Evolutionary conservation across 352 stramenopile species (phyloP), one percentile per base, ranked within the genome.

Genomic region (Phytophthora quininea): DNA sequence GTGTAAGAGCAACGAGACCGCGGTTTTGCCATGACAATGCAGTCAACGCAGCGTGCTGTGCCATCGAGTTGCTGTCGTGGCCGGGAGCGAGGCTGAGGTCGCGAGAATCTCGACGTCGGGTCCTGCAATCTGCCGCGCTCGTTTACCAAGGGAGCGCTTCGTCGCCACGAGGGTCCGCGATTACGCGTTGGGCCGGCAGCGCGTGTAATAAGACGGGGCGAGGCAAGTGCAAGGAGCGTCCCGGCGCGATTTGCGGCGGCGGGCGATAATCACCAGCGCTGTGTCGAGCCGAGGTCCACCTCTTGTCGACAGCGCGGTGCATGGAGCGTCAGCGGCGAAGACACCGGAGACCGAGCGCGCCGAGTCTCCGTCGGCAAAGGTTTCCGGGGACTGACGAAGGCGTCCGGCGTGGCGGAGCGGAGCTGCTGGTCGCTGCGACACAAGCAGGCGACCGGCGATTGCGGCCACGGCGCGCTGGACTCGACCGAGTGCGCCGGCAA

Each of bases 1-100:
- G 46, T 76, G 68, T 76, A 76, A 46, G 38, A 69, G 49, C 43
- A 68, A 68, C 53, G 63, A 64, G 54, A 40, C 6, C 11, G 52
- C 43, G n/a, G 7, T 3, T n/a, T 46, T 45, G 38, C 54, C 54
- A 24, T 24, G 19, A 24, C 19, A 24, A 24, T 24, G 19, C 19
- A 24, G 19, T 24, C 19, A 24, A 24, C 19, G 19, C 19, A 24
- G 19, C 19, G 19, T 24, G 19, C 19, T 24, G 19, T 24, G 19
- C 19, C 19, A 24, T 24, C 19, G 19, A 24, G 19, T 24, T 24
- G 19, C 19, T 24, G 19, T 24, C 19, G 19, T 24, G 19, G 19
- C 19, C 19, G 19, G 19, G 19, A 24, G 19, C 19, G 19, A 24
- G 19, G 19, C 19, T 24, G 19, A 24, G 19, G 19, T 24, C 19